Percentiles rank a stretch among this genome's conserved stretches.
Conservation (phyloP, 2,329 filamentous ascomycete genomes). For the Plenodomus lindquistii region DNA sequence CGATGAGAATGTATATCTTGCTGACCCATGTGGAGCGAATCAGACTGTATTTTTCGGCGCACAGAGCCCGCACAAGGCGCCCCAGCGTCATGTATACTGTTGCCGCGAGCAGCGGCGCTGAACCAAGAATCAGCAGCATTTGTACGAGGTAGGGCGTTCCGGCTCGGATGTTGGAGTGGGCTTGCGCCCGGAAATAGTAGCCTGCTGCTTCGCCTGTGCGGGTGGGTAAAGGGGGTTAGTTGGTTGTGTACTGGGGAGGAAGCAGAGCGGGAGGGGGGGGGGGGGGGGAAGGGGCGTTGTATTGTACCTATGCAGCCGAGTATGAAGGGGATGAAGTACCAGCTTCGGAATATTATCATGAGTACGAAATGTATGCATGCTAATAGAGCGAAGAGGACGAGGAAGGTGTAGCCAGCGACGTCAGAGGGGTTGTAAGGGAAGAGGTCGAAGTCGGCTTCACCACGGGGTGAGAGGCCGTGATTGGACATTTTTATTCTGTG, state of each 20-base stretch:
- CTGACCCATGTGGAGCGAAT: constrained; percentile 39
- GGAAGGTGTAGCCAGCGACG: constrained; percentile 14
- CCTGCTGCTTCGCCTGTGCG: constrained; percentile 21
- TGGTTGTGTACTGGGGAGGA: too few relatives aligned
- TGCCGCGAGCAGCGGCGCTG: constrained; percentile 53
- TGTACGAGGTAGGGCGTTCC: constrained; percentile 47
- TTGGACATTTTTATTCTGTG: neutral
- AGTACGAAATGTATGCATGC: constrained; percentile 10
- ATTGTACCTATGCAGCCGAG: constrained; percentile 56
- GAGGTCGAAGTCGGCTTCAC: constrained; percentile 18
- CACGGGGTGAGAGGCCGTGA: constrained; percentile 1
- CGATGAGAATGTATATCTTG: constrained; percentile 20
- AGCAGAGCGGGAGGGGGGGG: too few relatives aligned
- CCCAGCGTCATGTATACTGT: constrained; percentile 54
- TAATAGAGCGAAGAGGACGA: constrained; percentile 16
- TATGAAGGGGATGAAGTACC: constrained; percentile 57
- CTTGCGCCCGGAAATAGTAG: constrained; percentile 20
- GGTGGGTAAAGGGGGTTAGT: neutral
- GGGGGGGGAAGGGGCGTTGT: neutral
- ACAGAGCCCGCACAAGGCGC: constrained; percentile 46
- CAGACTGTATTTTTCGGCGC: constrained; percentile 44
- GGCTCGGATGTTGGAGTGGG: constrained; percentile 13
- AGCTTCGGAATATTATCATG: constrained; percentile 26
- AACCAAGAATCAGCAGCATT: constrained; percentile 50
- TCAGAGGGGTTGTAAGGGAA: constrained; percentile 20